Base-by-base conservation (phyloP, 768 basidiomycete genomes). In the Tulasnella sp. region DNA sequence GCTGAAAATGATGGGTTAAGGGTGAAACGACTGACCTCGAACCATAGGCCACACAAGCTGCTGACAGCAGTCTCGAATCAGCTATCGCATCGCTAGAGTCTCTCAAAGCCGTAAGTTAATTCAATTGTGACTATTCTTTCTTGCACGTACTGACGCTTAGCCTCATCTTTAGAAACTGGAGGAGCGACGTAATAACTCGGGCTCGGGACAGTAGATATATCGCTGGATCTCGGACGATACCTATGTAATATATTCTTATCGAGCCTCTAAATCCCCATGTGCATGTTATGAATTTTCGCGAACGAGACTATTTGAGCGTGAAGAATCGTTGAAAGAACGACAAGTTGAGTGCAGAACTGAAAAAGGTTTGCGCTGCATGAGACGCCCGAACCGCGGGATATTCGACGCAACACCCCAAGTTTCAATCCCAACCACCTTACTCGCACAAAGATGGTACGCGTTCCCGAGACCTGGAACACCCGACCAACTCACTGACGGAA, bases 11-110 rank as follows among this genome's bases (percentile, higher is more conserved):
- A 36, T n/a, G 4, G 36, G 19, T n/a, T 17, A 1, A 3, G 31
- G 68, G 36, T 25, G 36, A 31, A 2, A 68, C 36, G 11, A n/a
- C 39, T 64, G 7, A 22, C 40, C 15, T n/a, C 22, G 6, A 19
- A 3, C 3, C n/a, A 17, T 25, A 77, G 76, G 76, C 76, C 15
- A 64, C 76, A 22, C 42, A 77, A 49, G 52, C 42, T 42, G 71
- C 70, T 22, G 76, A 77, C 38, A 49, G n/a, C 36, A 77, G 69
- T 38, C 49, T 77, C n/a, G 76, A 77, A 34, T 52, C 52, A 6
- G 76, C 71, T 17, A 29, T 77, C 12, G 71, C 76, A 5, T 49
- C 76, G 8, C 37, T 77, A 72, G 76, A 77, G 25, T 38, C 69
- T 12, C 69, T 77, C 25, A 39, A 52, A 25, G 70, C 70, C 25